Percentiles rank a stretch among this genome's conserved stretches.
Conservation (phyloP, 768 basidiomycete genomes). For the Suillus americanus region DNA sequence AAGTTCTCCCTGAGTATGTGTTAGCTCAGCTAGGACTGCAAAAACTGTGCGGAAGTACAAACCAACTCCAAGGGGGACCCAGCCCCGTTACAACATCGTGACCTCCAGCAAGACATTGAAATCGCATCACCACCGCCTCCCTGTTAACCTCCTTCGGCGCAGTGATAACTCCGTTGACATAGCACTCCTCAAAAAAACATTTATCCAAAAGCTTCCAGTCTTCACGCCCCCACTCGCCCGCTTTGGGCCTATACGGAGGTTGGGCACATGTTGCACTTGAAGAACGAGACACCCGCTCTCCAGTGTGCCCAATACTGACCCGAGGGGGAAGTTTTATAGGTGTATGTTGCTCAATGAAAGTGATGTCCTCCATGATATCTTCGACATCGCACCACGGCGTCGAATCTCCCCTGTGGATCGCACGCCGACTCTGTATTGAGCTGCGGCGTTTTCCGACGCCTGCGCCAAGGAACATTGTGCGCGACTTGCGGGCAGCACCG, state of each 20-base stretch:
- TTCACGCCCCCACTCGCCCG: conserved; percentile 60
- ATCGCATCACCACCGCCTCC: conserved; percentile 61
- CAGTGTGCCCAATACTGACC: neutral
- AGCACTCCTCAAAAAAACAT: conserved; percentile 72
- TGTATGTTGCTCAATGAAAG: conserved; percentile 26
- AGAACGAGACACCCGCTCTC: neutral
- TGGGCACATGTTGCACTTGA: neutral
- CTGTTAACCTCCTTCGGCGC: conserved; percentile 47
- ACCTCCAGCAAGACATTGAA: conserved; percentile 51
- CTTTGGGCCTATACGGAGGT: neutral
- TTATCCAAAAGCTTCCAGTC: conserved; percentile 83
- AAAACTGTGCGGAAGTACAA: conserved; percentile 17
- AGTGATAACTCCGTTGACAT: conserved; percentile 42
- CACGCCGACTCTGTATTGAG: conserved; percentile 13
- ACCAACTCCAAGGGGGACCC: conserved; percentile 62
- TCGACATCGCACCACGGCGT: conserved; percentile 30
- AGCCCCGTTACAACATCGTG: conserved; percentile 35
- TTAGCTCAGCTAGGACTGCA: neutral
- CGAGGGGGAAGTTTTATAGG: conserved; percentile 10
- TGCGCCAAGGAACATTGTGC: conserved; percentile 34
- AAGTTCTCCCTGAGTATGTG: conserved; percentile 16
- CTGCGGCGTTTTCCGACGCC: conserved; percentile 28
- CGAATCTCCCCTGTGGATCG: conserved; percentile 17
- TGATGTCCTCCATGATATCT: conserved; percentile 20
- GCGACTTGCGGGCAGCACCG: conserved; percentile 35